Evolutionary conservation across 164 flowering plant genomes (phyloP).

Genomic region (Euptelea pleiosperma): DNA sequence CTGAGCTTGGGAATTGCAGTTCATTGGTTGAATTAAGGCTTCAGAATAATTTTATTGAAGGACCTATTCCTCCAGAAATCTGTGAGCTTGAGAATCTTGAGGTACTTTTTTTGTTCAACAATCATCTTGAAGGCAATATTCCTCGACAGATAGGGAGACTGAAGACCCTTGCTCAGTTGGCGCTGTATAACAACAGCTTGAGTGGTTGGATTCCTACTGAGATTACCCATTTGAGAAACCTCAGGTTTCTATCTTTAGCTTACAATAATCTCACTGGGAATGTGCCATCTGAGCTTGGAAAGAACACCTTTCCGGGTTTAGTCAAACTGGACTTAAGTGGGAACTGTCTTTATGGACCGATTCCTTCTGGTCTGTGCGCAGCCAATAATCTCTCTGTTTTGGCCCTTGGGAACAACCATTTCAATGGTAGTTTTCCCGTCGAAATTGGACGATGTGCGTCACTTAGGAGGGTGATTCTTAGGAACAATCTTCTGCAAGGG

Average conservation of each 20-base stretch:
- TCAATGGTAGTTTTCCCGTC: constrained; percentile 14
- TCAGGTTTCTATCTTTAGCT: constrained; percentile 13
- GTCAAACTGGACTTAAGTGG: constrained; percentile 11
- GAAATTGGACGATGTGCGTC: constrained; percentile 5
- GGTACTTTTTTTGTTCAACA: constrained; percentile 6
- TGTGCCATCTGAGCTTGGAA: constrained; percentile 9
- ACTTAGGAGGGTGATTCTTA: constrained; percentile 13
- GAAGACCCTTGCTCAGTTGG: constrained; percentile 12
- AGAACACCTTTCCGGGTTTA: constrained; percentile 7
- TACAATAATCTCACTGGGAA: constrained; percentile 13
- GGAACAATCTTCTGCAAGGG: constrained; percentile 13
- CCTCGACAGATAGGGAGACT: constrained; percentile 12
- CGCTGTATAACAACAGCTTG: constrained; percentile 15
- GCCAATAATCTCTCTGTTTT: constrained; percentile 6
- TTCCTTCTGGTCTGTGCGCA: constrained; percentile 11
- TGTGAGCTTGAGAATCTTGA: constrained; percentile 8
- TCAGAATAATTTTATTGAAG: constrained; percentile 8
- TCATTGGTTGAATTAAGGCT: not conserved
- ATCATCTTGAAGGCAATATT: constrained; percentile 8
- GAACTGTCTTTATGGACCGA: constrained; percentile 11
- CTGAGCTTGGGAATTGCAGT: constrained; percentile 14
- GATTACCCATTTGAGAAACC: constrained; percentile 9
- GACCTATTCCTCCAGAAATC: constrained; percentile 9
- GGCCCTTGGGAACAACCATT: constrained; percentile 12
- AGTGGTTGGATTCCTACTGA: constrained; percentile 9